Evolutionary conservation across 495 filamentous ascomycete genomes (phyloP), one percentile per base, ranked within the genome.

Genomic region (Penicillium maclennaniae): DNA sequence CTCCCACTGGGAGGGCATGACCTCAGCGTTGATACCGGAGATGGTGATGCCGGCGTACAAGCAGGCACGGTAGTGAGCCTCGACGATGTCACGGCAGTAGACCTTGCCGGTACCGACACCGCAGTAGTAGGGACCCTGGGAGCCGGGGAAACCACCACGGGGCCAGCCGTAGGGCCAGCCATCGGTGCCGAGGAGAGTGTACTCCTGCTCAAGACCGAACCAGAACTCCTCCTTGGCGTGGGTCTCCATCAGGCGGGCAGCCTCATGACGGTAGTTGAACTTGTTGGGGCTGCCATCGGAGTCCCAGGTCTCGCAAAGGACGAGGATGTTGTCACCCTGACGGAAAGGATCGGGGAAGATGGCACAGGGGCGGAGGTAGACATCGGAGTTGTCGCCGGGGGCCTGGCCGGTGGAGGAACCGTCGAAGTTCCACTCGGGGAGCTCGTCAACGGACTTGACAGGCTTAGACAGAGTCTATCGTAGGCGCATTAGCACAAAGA

Each of bases 361-460:
- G 57, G 90, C 89, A 51, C 88, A 83, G 52, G 93, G 93, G 66
- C 88, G 87, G 55, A 98, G 88, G 81, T 96, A 97, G 83, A 97
- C 86, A 77, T 98, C 93, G 51, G 92, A 97, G 82, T 98, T 91
- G 73, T 92, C 89, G 68, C 92, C 90, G 28, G 91, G 90, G 48
- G 93, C 93, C 74, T 98, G 93, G 63, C 79, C 88, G 61, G 90
- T 96, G 17, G 91, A 96, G 49, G 90, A 95, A 69, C 93, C 93
- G 69, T 98, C 93, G 67, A 98, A 98, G 81, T 97, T 98, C 93
- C 93, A 98, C 72, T 95, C 89, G 54, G 92, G 89, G 53, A 98
- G 89, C 54, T 97, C 90, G 49, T 89, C 87, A 51, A 89, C 75
- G 48, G 64, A 70, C 36, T 77, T 74, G 49, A 77, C 73, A 55